Base-by-base conservation (phyloP, 805 yeast genomes). In the Debaryomyces hansenii region DNA sequence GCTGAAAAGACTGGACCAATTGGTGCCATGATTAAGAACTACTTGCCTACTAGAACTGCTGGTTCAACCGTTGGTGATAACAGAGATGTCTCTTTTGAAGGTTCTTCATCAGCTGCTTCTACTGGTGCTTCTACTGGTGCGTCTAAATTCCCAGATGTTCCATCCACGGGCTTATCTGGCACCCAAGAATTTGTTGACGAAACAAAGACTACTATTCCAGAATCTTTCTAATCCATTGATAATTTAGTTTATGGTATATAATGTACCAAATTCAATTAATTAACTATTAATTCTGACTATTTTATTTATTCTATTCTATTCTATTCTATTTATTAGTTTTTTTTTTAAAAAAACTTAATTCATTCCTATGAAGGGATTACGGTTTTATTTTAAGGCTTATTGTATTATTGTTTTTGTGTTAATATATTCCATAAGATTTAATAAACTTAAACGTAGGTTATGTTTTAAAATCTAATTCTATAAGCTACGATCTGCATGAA, bases 21-120 rank as follows among this genome's bases (percentile, higher is more conserved):
- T 47, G 82, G 87, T 35, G 62, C 73, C 31, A 79, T 82, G 58
- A 67, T 85, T 60, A 72, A 77, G 62, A 70, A 81, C 31, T 78
- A 78, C 69, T 62, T 80, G 53, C 84, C 85, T 40, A 68, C 73
- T 49, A 83, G 90, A 79, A 84, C 90, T 50, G 88, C 88, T 32
- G 83, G 86, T 35, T 73, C 87, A 36, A 83, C 87, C 40, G 86
- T 83, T 52, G 83, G 79, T 47, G 62, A 49, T 47, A 40, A 52
- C 50, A 54, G 46, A 37, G 45, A 55, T 39, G 42, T 59, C 40
- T 32, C 52, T 38, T 51, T 50, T 47, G 54, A 58, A 21, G 36
- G 52, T 29, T 49, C 53, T 42, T 51, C 55, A 31, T 61, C 53
- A 47, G 46, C 57, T 42, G 49, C 57, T 20, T 49, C 53, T 43